phyloP scores from a whole-genome alignment of 2,329 filamentous ascomycete genomes.

The Colletotrichum plurivorum region DNA sequence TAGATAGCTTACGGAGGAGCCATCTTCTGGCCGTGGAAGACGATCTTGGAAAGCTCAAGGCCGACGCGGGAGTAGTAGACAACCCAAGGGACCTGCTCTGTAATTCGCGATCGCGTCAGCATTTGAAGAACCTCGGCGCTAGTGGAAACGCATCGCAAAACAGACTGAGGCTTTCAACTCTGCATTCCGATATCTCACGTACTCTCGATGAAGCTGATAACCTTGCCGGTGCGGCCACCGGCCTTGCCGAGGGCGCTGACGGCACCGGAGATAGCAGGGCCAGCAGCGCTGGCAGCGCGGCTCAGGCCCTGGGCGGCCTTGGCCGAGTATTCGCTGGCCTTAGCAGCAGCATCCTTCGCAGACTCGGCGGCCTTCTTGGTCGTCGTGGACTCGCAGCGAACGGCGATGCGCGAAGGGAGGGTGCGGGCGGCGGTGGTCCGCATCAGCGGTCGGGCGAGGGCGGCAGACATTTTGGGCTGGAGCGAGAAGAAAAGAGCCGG shows the following conservation, averaged over 20 bases:
- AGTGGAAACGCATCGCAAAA: neutral
- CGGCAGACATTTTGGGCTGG: slow-evolving; percentile 47
- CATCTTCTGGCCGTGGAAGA: slow-evolving; percentile 93
- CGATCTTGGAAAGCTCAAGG: slow-evolving; percentile 88
- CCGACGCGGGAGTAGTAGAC: slow-evolving; percentile 94
- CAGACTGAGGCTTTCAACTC: neutral
- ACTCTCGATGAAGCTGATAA: slow-evolving; percentile 90
- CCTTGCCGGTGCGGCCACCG: slow-evolving; percentile 85
- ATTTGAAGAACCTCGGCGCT: neutral
- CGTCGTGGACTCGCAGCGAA: slow-evolving; percentile 74
- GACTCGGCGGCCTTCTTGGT: slow-evolving; percentile 62
- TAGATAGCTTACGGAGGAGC: slow-evolving; percentile 84
- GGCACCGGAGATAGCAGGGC: slow-evolving; percentile 81
- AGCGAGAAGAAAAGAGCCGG: slow-evolving; percentile 25
- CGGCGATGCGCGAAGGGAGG: slow-evolving; percentile 59
- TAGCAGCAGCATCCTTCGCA: slow-evolving; percentile 56
- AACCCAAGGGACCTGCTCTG: slow-evolving; percentile 88
- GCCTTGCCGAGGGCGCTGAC: slow-evolving; percentile 79
- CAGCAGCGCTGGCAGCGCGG: slow-evolving; percentile 84
- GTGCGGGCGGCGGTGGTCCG: slow-evolving; percentile 63
- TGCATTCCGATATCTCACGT: slow-evolving; percentile 55
- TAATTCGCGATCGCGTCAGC: slow-evolving; percentile 38
- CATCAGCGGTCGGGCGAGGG: slow-evolving; percentile 59
- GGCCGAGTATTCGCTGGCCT: slow-evolving; percentile 62
- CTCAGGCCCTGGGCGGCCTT: slow-evolving; percentile 89